These are phyloP conservation scores for Hyaloscypha bicolor DNA, from an alignment of 495 filamentous ascomycete species.

Conservation along the genomic window DNA sequence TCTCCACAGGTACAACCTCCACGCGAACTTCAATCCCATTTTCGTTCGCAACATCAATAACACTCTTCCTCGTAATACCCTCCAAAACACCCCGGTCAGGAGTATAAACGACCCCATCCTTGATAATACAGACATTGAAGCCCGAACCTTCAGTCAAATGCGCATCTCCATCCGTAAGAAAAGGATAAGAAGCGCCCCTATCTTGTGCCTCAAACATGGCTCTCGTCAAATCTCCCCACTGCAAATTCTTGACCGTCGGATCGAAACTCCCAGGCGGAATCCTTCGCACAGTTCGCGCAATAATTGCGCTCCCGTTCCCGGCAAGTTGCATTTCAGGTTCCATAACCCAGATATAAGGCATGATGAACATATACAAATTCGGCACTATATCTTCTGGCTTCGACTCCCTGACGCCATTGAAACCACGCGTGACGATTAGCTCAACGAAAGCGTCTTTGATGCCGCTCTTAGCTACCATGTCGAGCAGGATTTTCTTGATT, in stretches of 20 bases:
- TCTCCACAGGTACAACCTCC: background rate
- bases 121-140: background rate
- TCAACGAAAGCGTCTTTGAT: slow-evolving; percentile 5
- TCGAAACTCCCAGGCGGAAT: background rate
- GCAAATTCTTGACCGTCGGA: background rate
- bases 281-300: background rate
- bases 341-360: slow-evolving; percentile 3
- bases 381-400: background rate
- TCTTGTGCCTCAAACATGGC: background rate
- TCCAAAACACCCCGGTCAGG: background rate
- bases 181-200: background rate
- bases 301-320: background rate
- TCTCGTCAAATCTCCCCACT: background rate
- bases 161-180: background rate
- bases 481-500: slow-evolving; percentile 1
- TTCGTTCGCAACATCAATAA: background rate
- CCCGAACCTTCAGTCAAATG: background rate
- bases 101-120: background rate
- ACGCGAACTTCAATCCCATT: background rate
- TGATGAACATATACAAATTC: slow-evolving; percentile 3
- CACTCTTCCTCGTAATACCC: background rate
- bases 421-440: background rate
- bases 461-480: background rate
- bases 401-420: background rate
- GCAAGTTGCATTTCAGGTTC: background rate